Evolutionary conservation across 225 moss, liverwort and hornwort genomes (phyloP).

Genomic region (Marchantia paleacea): DNA sequence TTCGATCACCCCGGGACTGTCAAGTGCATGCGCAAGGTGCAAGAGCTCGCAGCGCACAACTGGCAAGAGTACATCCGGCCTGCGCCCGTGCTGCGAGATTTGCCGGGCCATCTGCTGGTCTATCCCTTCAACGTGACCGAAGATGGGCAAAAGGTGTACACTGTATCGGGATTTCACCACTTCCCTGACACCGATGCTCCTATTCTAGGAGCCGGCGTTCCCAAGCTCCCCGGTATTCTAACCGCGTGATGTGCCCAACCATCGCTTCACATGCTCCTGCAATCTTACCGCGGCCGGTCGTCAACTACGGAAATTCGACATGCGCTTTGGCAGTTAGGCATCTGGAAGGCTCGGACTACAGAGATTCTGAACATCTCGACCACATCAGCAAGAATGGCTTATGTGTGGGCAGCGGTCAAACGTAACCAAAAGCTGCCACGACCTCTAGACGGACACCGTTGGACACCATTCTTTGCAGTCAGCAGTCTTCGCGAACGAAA

Average conservation of each 20-base stretch:
- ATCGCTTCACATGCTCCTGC: background rate
- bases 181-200: slow-evolving; percentile 52
- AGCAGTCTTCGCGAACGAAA: background rate
- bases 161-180: slow-evolving; percentile 29
- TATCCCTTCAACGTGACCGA: slow-evolving; percentile 54
- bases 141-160: slow-evolving; percentile 47
- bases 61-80: slow-evolving; percentile 59
- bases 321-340: background rate
- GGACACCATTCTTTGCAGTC: background rate
- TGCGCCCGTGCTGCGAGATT: slow-evolving; percentile 43
- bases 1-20: slow-evolving; percentile 57
- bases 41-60: slow-evolving; percentile 33
- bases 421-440: background rate
- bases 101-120: slow-evolving; percentile 62
- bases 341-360: background rate
- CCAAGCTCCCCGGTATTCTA: slow-evolving; percentile 11
- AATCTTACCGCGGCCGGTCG: background rate
- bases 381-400: background rate
- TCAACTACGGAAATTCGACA: background rate
- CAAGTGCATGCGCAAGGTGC: slow-evolving; percentile 64
- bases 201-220: slow-evolving; percentile 32
- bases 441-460: background rate
- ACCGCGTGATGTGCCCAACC: background rate
- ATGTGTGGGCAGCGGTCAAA: background rate
- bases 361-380: background rate